These are phyloP conservation scores for Amauroascus verrucosus DNA, from an alignment of 2,329 filamentous ascomycete species.

Conservation along the genomic window DNA sequence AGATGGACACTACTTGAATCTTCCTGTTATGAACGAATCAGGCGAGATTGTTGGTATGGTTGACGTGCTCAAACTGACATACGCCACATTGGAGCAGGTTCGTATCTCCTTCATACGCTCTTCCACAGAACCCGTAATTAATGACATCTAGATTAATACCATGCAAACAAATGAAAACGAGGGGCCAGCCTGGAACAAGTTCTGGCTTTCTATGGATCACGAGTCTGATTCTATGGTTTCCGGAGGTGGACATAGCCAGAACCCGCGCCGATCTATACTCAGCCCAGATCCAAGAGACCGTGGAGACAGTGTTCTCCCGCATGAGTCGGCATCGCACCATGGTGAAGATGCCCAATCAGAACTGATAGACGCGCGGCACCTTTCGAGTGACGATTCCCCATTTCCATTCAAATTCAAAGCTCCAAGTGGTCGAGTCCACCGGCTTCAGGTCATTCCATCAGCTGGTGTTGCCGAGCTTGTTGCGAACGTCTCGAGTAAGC, in stretches of 20 bases:
- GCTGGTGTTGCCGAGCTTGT: slow-evolving; percentile 75
- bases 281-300: slow-evolving; percentile 68
- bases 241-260: slow-evolving; percentile 67
- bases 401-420: slow-evolving; percentile 99
- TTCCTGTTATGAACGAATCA: slow-evolving; percentile 94
- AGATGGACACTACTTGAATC: slow-evolving; percentile 97
- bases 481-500: slow-evolving; percentile 65
- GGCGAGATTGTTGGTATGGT: slow-evolving; percentile 99
- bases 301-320: slow-evolving; percentile 77
- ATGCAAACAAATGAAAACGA: slow-evolving; percentile 84
- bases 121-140: neutral
- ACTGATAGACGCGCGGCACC: slow-evolving; percentile 47
- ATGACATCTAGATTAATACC: slow-evolving; percentile 57
- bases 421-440: slow-evolving; percentile 84
- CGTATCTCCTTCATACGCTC: slow-evolving; percentile 15
- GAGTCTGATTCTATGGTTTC: slow-evolving; percentile 96
- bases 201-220: slow-evolving; percentile 92
- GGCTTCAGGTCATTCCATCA: slow-evolving; percentile 71
- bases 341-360: slow-evolving; percentile 68
- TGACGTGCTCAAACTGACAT: slow-evolving; percentile 94
- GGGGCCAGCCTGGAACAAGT: slow-evolving; percentile 98
- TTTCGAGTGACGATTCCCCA: slow-evolving; percentile 55
- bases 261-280: slow-evolving; percentile 61
- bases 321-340: slow-evolving; percentile 88
- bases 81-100: slow-evolving; percentile 93